Evolutionary conservation across 306 rosid genomes (phyloP).

Genomic region (Acmispon strigosus): DNA sequence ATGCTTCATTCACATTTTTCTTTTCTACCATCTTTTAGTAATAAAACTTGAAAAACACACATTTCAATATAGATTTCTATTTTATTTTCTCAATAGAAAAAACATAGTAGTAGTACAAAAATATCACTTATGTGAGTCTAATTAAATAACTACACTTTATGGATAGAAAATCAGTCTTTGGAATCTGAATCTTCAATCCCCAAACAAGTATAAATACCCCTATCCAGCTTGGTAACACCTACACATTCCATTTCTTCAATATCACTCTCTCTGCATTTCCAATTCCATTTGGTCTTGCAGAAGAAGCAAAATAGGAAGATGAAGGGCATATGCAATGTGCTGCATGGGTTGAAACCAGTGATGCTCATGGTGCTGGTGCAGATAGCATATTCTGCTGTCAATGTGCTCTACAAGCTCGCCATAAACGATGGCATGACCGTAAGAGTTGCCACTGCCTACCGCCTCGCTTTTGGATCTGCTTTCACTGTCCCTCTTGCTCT

Average conservation of each 20-base stretch:
- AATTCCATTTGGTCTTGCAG: too few species aligned
- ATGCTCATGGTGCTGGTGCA: constrained; percentile 45
- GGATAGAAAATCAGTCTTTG: neutral
- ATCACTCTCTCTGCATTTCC: too few species aligned
- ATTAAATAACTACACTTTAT: too few species aligned
- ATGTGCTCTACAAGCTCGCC: constrained; percentile 61
- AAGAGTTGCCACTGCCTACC: constrained; percentile 57
- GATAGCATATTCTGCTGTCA: constrained; percentile 41
- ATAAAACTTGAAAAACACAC: too few species aligned
- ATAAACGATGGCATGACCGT: constrained; percentile 58
- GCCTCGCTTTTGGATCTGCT: constrained; percentile 48
- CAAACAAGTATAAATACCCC: constrained; percentile 12
- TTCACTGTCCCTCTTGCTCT: constrained; percentile 60
- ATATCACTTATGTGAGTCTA: too few species aligned
- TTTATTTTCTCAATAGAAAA: too few species aligned
- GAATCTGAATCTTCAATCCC: constrained; percentile 2
- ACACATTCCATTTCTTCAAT: too few species aligned
- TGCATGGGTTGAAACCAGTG: constrained; percentile 27
- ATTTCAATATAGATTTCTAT: too few species aligned
- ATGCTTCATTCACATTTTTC: neutral
- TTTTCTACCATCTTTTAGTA: too few species aligned
- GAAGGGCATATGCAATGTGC: neutral
- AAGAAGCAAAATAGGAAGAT: too few species aligned
- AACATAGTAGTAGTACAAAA: too few species aligned
- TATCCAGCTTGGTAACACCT: neutral